Percentiles rank a stretch among this genome's conserved stretches.
Conservation (phyloP, 2,329 filamentous ascomycete genomes). For the Alternaria infectoria region DNA sequence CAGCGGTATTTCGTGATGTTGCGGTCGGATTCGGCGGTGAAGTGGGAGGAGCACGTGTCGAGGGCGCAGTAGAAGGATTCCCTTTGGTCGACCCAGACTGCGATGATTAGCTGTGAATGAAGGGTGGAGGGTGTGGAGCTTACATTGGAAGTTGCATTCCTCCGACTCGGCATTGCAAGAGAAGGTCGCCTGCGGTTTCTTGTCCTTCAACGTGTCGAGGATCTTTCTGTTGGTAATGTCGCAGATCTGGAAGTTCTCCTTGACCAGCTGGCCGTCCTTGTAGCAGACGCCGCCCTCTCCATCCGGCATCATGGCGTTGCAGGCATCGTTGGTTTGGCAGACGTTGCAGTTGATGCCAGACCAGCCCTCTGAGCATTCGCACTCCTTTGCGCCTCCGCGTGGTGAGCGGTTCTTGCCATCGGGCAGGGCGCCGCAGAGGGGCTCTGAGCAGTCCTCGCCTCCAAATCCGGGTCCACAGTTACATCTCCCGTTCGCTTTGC, state of each 20-base stretch:
- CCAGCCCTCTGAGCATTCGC: constrained; percentile 93
- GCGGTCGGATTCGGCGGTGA: constrained; percentile 69
- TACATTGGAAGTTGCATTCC: constrained; percentile 94
- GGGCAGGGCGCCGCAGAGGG: constrained; percentile 87
- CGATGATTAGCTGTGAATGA: constrained; percentile 30
- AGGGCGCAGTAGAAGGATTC: constrained; percentile 98
- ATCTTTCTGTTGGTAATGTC: constrained; percentile 97
- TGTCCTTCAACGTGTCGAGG: constrained; percentile 79
- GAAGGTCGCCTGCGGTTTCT: constrained; percentile 93
- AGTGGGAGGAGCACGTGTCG: constrained; percentile 76
- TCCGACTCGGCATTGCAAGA: constrained; percentile 77
- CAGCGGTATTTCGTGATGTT: constrained; percentile 89
- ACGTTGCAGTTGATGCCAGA: constrained; percentile 96
- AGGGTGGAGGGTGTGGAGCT: constrained; percentile 36
- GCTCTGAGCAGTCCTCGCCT: constrained; percentile 89
- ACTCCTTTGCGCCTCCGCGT: constrained; percentile 69
- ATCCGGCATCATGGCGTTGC: constrained; percentile 85
- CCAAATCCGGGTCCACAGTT: constrained; percentile 91
- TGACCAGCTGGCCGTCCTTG: constrained; percentile 85
- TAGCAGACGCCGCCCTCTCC: constrained; percentile 88
- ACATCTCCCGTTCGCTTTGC: constrained; percentile 90
- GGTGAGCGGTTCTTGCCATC: constrained; percentile 78
- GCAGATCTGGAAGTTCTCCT: constrained; percentile 97
- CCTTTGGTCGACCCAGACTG: constrained; percentile 90
- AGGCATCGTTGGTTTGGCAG: constrained; percentile 82